Base-by-base conservation (phyloP, 306 rosid species). In the Ormosia semicastrata region DNA sequence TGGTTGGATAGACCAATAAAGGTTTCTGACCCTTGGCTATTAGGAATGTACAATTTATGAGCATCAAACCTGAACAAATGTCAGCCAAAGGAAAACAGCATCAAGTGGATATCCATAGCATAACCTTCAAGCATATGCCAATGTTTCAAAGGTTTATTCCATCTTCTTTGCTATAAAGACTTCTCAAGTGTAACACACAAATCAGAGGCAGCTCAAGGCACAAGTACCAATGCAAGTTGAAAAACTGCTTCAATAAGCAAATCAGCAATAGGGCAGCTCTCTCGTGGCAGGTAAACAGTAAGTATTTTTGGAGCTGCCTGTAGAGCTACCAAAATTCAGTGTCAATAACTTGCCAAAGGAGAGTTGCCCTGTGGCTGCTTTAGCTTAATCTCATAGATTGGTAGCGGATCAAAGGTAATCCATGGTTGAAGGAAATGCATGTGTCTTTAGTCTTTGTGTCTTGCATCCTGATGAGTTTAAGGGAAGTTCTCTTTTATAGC, bases 321-420 rank as follows among this genome's bases (percentile, higher is more conserved):
- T 7, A 4, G 43, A 79, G 32, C 50, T 34, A 57, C 46, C 46
- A 17, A 29, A 54, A 29, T 0, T 37, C 36, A 24, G 8, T 54
- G 76, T 12, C 66, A 60, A 37, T 71, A 14, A 82, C 87, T 76
- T 86, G 93, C 89, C 87, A 91, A 89, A 72, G 93, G 86, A 90
- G 90, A 86, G 94, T 82, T 86, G 88, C 85, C 90, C 88, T 81
- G 32, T 74, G 59, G 84, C 84, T 86, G 66, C 30, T 82, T 82
- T 83, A 62, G 92, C 90, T 86, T 90, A 80, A 52, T 59, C 68
- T 59, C 46, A 32, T 69, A 3, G 4, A 70, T 17, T 58, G 17
- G 53, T 58, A 30, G 71, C 17, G 17, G 11, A 53, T 15, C 2
- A 40, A 53, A 53, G 75, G 80, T 65, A 64, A 64, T 15, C 15